Percentiles rank a stretch among this genome's conserved stretches.
phyloP scores from a whole-genome alignment of 768 basidiomycete genomes.

The Cubamyces lactineus region DNA sequence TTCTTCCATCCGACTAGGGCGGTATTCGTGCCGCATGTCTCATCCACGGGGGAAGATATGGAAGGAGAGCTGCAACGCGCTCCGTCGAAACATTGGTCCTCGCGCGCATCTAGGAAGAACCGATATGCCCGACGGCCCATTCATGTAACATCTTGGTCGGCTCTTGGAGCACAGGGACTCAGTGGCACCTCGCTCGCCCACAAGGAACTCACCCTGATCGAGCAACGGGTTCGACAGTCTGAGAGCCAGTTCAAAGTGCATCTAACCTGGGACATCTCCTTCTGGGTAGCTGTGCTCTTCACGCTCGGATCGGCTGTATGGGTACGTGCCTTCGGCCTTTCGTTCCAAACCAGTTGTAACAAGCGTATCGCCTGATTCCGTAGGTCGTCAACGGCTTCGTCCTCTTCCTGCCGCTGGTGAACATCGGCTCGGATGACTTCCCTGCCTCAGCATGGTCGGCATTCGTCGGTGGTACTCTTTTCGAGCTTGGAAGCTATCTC shows the following conservation, averaged over 20 bases:
- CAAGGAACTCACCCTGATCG: slow-evolving; percentile 9
- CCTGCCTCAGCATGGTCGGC: slow-evolving; percentile 48
- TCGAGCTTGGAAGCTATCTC: slow-evolving; percentile 57
- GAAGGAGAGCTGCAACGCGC: slow-evolving; percentile 5
- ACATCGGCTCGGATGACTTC: slow-evolving; percentile 31
- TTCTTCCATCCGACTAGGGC: slow-evolving; percentile 44
- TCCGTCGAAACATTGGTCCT: slow-evolving; percentile 40
- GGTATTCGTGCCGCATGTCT: slow-evolving; percentile 24
- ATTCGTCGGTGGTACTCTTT: slow-evolving; percentile 62
- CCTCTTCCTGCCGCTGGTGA: slow-evolving; percentile 51
- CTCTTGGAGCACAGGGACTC: background rate
- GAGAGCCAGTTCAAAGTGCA: slow-evolving; percentile 26
- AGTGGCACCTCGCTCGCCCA: background rate
- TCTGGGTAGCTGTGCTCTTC: slow-evolving; percentile 33
- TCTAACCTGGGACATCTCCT: slow-evolving; percentile 30
- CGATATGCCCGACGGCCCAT: slow-evolving; percentile 23
- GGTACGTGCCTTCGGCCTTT: slow-evolving; percentile 27
- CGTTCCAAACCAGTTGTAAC: background rate
- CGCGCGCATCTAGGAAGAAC: slow-evolving; percentile 37
- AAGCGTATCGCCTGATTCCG: slow-evolving; percentile 16
- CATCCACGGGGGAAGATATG: background rate
- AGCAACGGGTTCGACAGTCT: slow-evolving; percentile 25
- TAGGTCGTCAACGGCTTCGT: slow-evolving; percentile 63
- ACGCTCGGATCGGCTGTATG: slow-evolving; percentile 29
- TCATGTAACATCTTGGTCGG: slow-evolving; percentile 2